phyloP scores from a whole-genome alignment of 257 asterid genomes.

The Solanum pimpinellifolium region DNA sequence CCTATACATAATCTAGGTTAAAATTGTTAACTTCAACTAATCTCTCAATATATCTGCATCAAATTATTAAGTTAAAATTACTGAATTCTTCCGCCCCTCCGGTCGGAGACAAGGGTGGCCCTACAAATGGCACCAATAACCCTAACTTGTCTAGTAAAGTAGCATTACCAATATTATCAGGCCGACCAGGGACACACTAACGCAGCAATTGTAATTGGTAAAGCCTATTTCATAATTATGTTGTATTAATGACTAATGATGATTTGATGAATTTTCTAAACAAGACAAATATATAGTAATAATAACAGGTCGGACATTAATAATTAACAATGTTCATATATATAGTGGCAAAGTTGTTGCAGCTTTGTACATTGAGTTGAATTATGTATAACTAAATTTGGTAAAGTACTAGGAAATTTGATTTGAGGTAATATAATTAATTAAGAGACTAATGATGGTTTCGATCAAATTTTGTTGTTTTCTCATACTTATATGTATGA shows the following conservation, averaged over 20 bases:
- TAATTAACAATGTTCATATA: neutral
- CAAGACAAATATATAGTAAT: neutral
- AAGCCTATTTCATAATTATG: neutral
- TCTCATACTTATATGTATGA: neutral
- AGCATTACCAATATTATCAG: neutral
- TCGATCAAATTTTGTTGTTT: neutral
- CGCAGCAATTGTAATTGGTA: conserved; percentile 22
- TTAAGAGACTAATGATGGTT: neutral
- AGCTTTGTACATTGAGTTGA: neutral
- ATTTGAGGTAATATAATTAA: neutral
- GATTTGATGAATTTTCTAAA: neutral
- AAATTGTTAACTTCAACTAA: neutral
- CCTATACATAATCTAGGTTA: neutral
- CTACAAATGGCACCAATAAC: neutral
- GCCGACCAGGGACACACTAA: conserved; percentile 16
- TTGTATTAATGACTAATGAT: neutral
- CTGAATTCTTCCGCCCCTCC: neutral
- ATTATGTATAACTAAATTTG: neutral
- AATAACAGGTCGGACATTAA: neutral
- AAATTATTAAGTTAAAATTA: neutral
- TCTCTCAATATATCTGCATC: neutral
- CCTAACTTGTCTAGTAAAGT: conserved; percentile 11
- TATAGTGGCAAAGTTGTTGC: neutral
- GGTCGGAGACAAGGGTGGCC: neutral
- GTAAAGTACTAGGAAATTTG: neutral